phyloP scores from a whole-genome alignment of 768 basidiomycete species.

The Lentinula guzmanii region DNA sequence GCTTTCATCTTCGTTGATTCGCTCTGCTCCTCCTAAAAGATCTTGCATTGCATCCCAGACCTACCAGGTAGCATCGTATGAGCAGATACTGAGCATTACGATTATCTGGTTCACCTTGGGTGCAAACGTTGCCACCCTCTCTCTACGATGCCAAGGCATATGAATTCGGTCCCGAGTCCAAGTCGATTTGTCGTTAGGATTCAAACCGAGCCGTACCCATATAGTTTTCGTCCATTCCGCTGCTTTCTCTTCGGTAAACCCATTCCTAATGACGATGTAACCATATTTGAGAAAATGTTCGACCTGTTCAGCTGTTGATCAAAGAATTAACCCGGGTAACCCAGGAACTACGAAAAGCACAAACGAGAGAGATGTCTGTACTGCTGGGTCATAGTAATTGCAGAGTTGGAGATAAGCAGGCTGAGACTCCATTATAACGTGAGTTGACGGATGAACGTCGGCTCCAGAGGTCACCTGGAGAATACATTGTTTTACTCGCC shows the following conservation, averaged over 20 bases:
- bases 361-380: conserved; percentile 34
- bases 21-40: conserved; percentile 53
- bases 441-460: neutral
- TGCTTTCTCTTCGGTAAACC: conserved; percentile 47
- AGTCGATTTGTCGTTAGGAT: conserved; percentile 48
- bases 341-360: conserved; percentile 7
- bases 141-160: conserved; percentile 47
- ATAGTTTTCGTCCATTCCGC: conserved; percentile 43
- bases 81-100: neutral
- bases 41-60: conserved; percentile 60
- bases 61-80: conserved; percentile 16
- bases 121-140: conserved; percentile 40
- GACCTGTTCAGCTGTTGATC: conserved; percentile 35
- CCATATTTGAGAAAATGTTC: conserved; percentile 52
- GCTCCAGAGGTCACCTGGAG: conserved; percentile 2
- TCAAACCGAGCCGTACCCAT: conserved; percentile 46
- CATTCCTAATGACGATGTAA: conserved; percentile 45
- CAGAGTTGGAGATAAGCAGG: conserved; percentile 5
- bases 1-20: conserved; percentile 42
- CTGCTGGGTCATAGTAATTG: conserved; percentile 14
- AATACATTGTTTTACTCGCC: neutral
- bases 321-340: neutral
- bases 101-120: conserved; percentile 34
- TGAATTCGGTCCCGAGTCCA: conserved; percentile 48
- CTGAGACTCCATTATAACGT: neutral